Conservation (phyloP, 2,329 filamentous ascomycete species). For the Zymoseptoria pseudotritici region DNA sequence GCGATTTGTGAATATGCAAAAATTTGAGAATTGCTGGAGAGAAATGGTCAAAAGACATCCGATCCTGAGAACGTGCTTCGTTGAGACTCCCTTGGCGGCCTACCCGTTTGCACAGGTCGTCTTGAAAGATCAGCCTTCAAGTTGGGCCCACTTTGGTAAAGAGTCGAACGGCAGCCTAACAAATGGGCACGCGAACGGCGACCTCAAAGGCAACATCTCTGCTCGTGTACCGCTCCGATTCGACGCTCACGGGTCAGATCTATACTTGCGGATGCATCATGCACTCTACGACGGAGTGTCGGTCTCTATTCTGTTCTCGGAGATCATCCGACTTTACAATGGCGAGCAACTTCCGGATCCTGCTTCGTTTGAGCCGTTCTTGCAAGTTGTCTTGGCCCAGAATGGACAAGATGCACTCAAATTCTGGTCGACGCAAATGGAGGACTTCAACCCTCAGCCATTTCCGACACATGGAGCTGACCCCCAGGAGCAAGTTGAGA, state of each 20-base stretch:
- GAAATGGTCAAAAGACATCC: slow-evolving; percentile 58
- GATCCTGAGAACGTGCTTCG: slow-evolving; percentile 72
- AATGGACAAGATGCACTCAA: slow-evolving; percentile 44
- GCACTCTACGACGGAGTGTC: slow-evolving; percentile 81
- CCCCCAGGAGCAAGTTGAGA: neutral
- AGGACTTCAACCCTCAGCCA: slow-evolving; percentile 41
- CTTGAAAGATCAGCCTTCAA: slow-evolving; percentile 41
- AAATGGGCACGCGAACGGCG: slow-evolving; percentile 3
- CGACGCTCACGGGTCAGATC: slow-evolving; percentile 3
- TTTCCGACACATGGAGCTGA: slow-evolving; percentile 26
- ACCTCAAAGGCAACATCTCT: slow-evolving; percentile 4
- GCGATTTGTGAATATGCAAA: slow-evolving; percentile 44
- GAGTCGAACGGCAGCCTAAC: neutral
- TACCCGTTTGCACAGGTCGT: slow-evolving; percentile 68
- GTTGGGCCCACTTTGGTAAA: slow-evolving; percentile 32
- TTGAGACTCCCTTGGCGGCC: slow-evolving; percentile 52
- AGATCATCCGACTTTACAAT: slow-evolving; percentile 56
- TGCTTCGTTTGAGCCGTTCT: slow-evolving; percentile 55
- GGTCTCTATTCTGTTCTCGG: slow-evolving; percentile 60
- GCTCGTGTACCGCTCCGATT: slow-evolving; percentile 7
- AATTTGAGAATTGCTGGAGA: slow-evolving; percentile 55
- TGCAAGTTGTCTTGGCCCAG: slow-evolving; percentile 50
- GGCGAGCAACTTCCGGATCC: slow-evolving; percentile 42
- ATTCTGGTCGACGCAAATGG: slow-evolving; percentile 60
- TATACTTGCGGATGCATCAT: slow-evolving; percentile 61